Evolutionary conservation across 768 basidiomycete genomes (phyloP).

Genomic region (Porphyrellus cyaneotinctus): DNA sequence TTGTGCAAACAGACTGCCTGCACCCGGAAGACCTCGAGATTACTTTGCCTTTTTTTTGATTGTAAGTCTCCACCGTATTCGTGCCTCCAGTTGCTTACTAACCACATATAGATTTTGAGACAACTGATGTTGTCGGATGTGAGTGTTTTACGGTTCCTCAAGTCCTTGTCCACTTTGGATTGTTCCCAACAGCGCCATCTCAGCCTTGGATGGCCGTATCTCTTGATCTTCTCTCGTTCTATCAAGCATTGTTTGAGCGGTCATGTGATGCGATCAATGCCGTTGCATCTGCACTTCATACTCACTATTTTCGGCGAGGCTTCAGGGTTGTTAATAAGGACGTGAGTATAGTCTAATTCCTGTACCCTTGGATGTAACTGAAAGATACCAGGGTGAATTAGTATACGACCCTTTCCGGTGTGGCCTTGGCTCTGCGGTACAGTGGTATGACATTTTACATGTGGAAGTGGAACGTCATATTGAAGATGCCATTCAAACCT

Average conservation of each 20-base stretch:
- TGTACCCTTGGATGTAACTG: no score
- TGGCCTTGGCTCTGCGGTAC: background rate
- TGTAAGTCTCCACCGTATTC: background rate
- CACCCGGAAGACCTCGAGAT: background rate
- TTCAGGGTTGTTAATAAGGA: background rate
- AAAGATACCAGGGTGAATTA: background rate
- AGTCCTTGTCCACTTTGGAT: background rate
- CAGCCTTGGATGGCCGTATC: background rate
- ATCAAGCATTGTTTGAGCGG: background rate
- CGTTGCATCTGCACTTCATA: background rate
- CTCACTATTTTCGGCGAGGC: background rate
- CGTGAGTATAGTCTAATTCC: no score
- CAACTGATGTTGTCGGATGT: background rate
- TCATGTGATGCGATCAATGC: slow-evolving; percentile 1
- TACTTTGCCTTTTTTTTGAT: background rate
- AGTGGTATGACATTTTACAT: background rate
- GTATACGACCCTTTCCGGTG: background rate
- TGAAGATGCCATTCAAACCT: background rate
- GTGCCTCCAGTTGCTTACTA: no score
- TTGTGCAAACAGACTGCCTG: background rate
- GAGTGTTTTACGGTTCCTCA: background rate
- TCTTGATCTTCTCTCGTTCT: background rate
- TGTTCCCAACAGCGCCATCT: background rate
- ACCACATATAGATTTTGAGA: background rate
- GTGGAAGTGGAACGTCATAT: background rate